Base-by-base conservation (phyloP, 805 yeast genomes). In the Isabelozyma heimii region DNA sequence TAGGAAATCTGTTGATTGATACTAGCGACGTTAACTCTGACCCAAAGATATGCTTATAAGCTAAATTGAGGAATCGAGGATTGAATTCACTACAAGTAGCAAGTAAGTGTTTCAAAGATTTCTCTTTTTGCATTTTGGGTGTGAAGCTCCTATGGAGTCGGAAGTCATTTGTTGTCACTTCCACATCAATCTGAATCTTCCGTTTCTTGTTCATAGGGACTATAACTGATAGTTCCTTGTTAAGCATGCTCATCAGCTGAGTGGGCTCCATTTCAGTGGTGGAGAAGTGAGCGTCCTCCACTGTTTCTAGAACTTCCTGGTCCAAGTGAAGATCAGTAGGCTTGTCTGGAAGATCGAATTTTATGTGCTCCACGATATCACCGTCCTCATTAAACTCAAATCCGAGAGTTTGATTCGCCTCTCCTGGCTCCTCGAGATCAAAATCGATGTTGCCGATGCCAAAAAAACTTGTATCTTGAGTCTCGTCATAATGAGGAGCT, bases 301-400 rank as follows among this genome's bases (percentile, higher is more conserved):
- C n/a, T 9, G 35, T 30, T 13, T 30, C 35, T 13, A 30, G n/a
- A 30, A 30, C 35, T 13, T 30, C 35, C 10, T 9, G 9, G 10
- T 30, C n/a, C 35, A 30, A 30, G 8, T 13, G 5, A 30, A 30
- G 35, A 10, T 30, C n/a, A 1, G 35, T 10, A 30, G n/a, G 10
- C 10, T 30, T 10, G 35, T 30, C 35, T 20, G n/a, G 35, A 30
- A 10, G n/a, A 4, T 30, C 35, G 35, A 30, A 30, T 30, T 30
- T 30, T 13, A 30, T n/a, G n/a, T 26, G 24, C 26, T 43, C 41
- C 10, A 45, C 48, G n/a, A 50, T 42, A 20, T 45, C 35, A 8
- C 66, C 66, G 44, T 57, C 47, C 7, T 54, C 47, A 35, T 61
- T 54, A 40, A 64, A 60, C 39, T 57, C 67, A 47, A 63, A 57